A percentile compares a stretch with the other conserved stretches of the same genome.
Conservation (phyloP, 2,329 filamentous ascomycete genomes). For the Madurella fahalii region DNA sequence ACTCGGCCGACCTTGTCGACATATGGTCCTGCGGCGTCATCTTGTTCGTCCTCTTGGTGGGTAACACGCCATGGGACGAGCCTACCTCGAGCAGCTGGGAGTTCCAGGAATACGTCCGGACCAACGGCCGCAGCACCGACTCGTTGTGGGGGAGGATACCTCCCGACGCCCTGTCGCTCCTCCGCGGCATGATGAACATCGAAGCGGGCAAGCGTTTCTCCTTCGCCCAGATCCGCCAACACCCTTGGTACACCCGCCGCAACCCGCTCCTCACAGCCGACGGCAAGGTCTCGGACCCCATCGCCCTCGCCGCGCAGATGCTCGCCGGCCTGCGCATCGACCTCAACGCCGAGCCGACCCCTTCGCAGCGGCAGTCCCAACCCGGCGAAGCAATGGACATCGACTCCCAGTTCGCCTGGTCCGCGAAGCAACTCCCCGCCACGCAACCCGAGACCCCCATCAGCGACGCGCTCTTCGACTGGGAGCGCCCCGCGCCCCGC, state of each 20-base stretch:
- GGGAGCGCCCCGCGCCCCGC: slow-evolving; percentile 69
- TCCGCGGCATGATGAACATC: slow-evolving; percentile 90
- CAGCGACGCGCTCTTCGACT: slow-evolving; percentile 75
- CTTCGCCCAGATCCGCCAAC: slow-evolving; percentile 80
- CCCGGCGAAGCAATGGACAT: slow-evolving; percentile 63
- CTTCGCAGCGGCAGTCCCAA: slow-evolving; percentile 35
- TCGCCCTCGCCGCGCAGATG: slow-evolving; percentile 90
- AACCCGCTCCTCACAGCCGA: slow-evolving; percentile 73
- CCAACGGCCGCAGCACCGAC: slow-evolving; percentile 76
- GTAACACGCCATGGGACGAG: slow-evolving; percentile 97
- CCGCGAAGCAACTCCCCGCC: slow-evolving; percentile 56
- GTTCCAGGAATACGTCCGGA: slow-evolving; percentile 80
- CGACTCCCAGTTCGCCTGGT: slow-evolving; percentile 46
- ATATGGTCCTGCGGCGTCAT: slow-evolving; percentile 98
- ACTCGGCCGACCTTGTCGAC: slow-evolving; percentile 77
- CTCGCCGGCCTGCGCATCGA: slow-evolving; percentile 87
- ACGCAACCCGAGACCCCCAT: slow-evolving; percentile 81
- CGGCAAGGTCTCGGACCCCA: slow-evolving; percentile 71
- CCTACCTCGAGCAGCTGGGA: slow-evolving; percentile 84
- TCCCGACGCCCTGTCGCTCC: slow-evolving; percentile 67
- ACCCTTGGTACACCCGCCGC: slow-evolving; percentile 87
- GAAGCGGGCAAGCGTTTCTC: slow-evolving; percentile 72
- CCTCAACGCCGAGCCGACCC: slow-evolving; percentile 65
- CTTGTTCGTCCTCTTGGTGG: slow-evolving; percentile 90
- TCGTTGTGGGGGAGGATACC: slow-evolving; percentile 82